Evolutionary conservation across 2,329 filamentous ascomycete genomes (phyloP), one percentile per base, ranked within the genome.

Genomic region (Thelonectria rubi): DNA sequence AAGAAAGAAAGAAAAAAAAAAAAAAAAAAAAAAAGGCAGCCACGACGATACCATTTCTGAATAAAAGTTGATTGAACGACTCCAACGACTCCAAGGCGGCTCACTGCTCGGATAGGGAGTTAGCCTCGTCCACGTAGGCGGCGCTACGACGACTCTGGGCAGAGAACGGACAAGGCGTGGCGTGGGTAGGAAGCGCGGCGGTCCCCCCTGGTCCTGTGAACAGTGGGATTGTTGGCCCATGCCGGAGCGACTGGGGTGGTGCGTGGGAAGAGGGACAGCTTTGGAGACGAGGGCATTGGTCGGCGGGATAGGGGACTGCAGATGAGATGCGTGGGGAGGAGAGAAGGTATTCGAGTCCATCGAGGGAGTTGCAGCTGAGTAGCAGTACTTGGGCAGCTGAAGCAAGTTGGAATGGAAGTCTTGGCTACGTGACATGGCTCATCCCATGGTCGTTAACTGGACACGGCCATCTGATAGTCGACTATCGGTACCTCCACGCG

Each of bases 21-120:
- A n/a, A n/a, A n/a, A n/a, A n/a, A n/a, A n/a, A 21, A 37, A 60
- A 43, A 55, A 54, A 49, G 49, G 51, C 57, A 55, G 15, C 42
- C 24, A 39, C 43, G 51, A 40, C 37, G 57, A 51, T 60, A 55
- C 51, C 51, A 55, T 52, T 47, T 32, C 47, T 37, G 20, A 37
- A 50, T 21, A 21, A 55, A 55, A 45, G 20, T 50, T 50, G 51
- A 50, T 32, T 21, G 24, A 21, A 48, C 48, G 17, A 30, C 32
- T 14, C 32, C 4, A 34, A 10, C 26, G 37, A 45, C 24, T 34
- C 39, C 34, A 58, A 53, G 42, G 57, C 53, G 50, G 54, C 45
- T 60, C 51, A 55, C 51, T 55, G 46, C 55, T 55, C 51, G 40
- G 51, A 51, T 55, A 60, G 40, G 46, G 57, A 55, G 57, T 60